Base-by-base conservation (phyloP, 441 rosid genomes). In the Metrosideros polymorpha region DNA sequence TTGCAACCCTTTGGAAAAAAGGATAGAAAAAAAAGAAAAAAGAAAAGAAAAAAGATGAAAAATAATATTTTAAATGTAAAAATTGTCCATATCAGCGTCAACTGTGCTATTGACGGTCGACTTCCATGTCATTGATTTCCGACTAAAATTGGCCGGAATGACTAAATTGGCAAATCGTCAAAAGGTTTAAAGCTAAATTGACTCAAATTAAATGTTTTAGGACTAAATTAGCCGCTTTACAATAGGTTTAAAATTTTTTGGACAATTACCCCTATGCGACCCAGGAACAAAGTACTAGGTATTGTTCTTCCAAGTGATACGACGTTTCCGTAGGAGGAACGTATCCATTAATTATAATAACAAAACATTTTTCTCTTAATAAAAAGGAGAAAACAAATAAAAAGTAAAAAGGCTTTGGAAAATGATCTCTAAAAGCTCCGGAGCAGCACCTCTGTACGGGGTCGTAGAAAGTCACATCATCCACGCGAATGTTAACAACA, bases 81-180 rank as follows among this genome's bases (percentile, higher is more conserved):
- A 15, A 29, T 15, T 7, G 1, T 30, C 1, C 0, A 61, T 2
- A 6, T 30, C 9, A 1, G 6, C 6, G 12, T 3, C 0, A 0
- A 3, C 0, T 14, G 14, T 6, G 2, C 9, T 5, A 14, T 6
- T 3, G 9, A 29, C 0, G 1, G 2, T 4, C 0, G 2, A 4
- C 0, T 2, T 59, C 5, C 4, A 14, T 1, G 0, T 14, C 12
- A 59, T 57, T 7, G 2, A 57, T 10, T n/a, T 57, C 0, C 0
- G 7, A 2, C 18, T 57, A n/a, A 57, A n/a, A 7, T n/a, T 56
- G 32, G 7, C 6, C 1, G 4, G 17, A 57, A 57, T 5, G 29
- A 57, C 63, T 57, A n/a, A 57, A 13, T 13, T 6, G 5, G 2
- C 1, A 30, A 59, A 59, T 51, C 14, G 54, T 18, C 24, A 17